Conservation (phyloP, 257 asterid species). For the Ilex asprella region DNA sequence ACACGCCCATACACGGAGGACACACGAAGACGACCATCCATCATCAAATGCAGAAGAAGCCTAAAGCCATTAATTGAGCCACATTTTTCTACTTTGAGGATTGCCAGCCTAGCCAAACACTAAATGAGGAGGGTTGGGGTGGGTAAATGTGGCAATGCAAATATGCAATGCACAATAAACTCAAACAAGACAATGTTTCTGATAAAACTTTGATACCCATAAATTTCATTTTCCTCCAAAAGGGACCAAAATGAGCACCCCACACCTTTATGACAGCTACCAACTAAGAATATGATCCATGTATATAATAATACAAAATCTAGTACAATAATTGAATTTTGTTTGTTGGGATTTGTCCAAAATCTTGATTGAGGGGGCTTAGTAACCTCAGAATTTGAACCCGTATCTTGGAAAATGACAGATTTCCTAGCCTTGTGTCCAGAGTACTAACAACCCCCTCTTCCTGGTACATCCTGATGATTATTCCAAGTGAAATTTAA, state of each 20-base stretch:
- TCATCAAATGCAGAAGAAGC: conserved; percentile 1
- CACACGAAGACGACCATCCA: not conserved
- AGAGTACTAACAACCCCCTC: conserved; percentile 22
- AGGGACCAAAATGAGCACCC: conserved; percentile 35
- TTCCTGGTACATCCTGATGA: conserved; percentile 21
- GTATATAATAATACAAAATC: conserved; percentile 7
- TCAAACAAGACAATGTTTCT: conserved; percentile 33
- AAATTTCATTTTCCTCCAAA: conserved; percentile 24
- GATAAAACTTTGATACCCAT: conserved; percentile 24
- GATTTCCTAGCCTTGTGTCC: conserved; percentile 36
- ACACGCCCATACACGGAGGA: not conserved
- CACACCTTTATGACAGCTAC: conserved; percentile 48
- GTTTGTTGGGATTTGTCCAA: conserved; percentile 24
- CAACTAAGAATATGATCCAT: conserved; percentile 37
- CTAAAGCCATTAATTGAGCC: conserved; percentile 17
- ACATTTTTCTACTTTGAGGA: conserved; percentile 16
- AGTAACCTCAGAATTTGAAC: conserved; percentile 38
- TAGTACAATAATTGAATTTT: conserved; percentile 47
- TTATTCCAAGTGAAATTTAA: no score
- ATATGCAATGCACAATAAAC: conserved; percentile 17
- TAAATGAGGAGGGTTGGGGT: conserved; percentile 26
- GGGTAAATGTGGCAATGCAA: conserved; percentile 29
- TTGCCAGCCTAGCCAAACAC: conserved; percentile 48
- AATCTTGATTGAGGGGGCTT: conserved; percentile 25
- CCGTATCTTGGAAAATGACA: conserved; percentile 49